phyloP scores from a whole-genome alignment of 1,284 basidiomycete genomes.

The Marasmius sp. region DNA sequence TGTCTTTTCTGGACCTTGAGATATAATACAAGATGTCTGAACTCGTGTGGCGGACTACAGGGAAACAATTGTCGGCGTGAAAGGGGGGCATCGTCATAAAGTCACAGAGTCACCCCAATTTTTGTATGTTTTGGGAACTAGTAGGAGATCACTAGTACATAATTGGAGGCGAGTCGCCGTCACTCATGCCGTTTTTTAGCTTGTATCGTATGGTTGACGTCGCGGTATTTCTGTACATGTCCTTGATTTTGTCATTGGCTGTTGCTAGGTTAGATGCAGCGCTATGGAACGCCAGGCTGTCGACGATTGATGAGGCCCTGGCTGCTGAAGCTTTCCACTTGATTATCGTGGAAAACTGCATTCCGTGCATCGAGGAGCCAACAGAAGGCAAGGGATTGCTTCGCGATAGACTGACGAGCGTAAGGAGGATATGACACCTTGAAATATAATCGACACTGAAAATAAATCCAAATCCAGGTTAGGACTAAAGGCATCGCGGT shows the following conservation, averaged over 20 bases:
- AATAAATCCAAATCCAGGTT: not conserved
- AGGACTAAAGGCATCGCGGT: not conserved
- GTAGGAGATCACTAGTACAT: not conserved
- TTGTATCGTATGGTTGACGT: not conserved
- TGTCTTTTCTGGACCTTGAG: not conserved
- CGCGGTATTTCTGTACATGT: not conserved
- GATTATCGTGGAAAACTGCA: not conserved
- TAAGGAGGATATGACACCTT: not conserved
- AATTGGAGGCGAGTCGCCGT: not conserved
- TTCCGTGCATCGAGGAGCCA: not conserved
- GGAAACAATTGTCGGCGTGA: not conserved
- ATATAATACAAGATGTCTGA: not conserved
- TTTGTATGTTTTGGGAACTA: not conserved
- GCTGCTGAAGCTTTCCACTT: not conserved
- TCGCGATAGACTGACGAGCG: not conserved
- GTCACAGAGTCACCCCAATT: not conserved
- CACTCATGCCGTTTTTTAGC: not conserved
- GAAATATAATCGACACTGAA: not conserved
- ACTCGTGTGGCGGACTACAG: not conserved
- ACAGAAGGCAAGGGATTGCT: not conserved
- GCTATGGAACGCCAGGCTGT: not conserved
- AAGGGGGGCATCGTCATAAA: not conserved
- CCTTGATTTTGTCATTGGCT: not conserved
- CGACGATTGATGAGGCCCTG: not conserved
- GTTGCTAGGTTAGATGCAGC: not conserved